phyloP scores from a whole-genome alignment of 2,329 filamentous ascomycete genomes.

The Colletotrichum tamarilloi region DNA sequence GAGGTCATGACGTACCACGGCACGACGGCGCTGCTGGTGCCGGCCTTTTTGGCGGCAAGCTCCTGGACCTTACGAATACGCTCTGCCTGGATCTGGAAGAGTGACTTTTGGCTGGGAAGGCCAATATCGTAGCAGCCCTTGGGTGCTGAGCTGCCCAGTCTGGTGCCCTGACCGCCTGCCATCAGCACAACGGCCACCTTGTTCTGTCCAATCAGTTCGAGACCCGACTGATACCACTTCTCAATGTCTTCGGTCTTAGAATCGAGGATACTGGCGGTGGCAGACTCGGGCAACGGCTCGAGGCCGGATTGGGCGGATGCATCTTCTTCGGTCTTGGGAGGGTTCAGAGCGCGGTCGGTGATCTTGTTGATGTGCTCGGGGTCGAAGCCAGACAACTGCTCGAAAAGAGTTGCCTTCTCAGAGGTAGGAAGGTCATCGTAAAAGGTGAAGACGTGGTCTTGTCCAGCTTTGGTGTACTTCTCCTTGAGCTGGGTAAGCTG shows the following conservation, averaged over 20 bases:
- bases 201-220: conserved; percentile 83
- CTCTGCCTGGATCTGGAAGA: conserved; percentile 98
- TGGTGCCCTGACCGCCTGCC: conserved; percentile 96
- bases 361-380: conserved; percentile 90
- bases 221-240: conserved; percentile 84
- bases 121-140: conserved; percentile 99
- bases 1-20: conserved; percentile 99
- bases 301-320: conserved; percentile 65
- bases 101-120: conserved; percentile 89
- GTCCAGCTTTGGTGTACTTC: conserved; percentile 79
- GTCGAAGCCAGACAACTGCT: conserved; percentile 85
- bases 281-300: conserved; percentile 88
- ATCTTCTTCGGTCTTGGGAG: conserved; percentile 71
- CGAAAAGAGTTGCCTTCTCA: conserved; percentile 83
- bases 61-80: conserved; percentile 88
- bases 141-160: conserved; percentile 91
- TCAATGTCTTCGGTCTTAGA: conserved; percentile 82
- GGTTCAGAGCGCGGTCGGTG: conserved; percentile 83
- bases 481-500: conserved; percentile 75
- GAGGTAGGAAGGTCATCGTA: conserved; percentile 80
- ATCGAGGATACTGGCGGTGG: conserved; percentile 91
- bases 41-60: conserved; percentile 78
- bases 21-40: conserved; percentile 67
- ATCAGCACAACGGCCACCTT: conserved; percentile 91
- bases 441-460: conserved; percentile 86